Evolutionary conservation across 2,329 filamentous ascomycete species (phyloP).

Genomic region (Colletotrichum shisoi): DNA sequence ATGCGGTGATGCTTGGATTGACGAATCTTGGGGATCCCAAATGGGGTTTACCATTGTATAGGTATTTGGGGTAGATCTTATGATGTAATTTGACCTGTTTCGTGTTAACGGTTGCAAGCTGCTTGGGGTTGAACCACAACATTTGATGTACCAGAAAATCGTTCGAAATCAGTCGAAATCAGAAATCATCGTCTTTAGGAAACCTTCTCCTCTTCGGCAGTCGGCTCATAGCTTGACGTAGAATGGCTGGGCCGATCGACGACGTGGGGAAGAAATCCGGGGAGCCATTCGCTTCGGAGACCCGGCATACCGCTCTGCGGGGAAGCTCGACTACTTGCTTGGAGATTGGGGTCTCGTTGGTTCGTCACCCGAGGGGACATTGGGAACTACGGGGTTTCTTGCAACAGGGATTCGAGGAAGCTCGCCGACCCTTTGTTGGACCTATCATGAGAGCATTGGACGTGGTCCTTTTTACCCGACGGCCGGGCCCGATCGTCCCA

Average conservation of each 20-base stretch:
- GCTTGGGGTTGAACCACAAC: too few relatives aligned
- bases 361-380: slow-evolving; percentile 8
- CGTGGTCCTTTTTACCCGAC: slow-evolving; percentile 33
- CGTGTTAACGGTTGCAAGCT: too few relatives aligned
- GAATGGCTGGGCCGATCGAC: neutral
- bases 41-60: neutral
- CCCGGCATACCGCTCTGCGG: slow-evolving; percentile 23
- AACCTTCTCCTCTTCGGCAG: neutral
- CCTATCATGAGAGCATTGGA: neutral
- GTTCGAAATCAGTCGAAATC: neutral
- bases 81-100: neutral
- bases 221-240: neutral
- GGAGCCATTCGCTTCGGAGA: slow-evolving; percentile 14
- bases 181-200: neutral
- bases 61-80: slow-evolving; percentile 24
- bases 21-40: slow-evolving; percentile 17
- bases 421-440: neutral
- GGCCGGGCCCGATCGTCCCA: slow-evolving; percentile 21
- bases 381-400: slow-evolving; percentile 17
- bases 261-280: slow-evolving; percentile 21
- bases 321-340: slow-evolving; percentile 20
- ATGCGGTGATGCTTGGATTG: neutral
- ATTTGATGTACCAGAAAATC: too few relatives aligned
- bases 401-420: slow-evolving; percentile 8
- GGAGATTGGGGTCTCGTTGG: slow-evolving; percentile 12